Conservation (phyloP, 2,329 filamentous ascomycete genomes). For the Aciculosporium take region DNA sequence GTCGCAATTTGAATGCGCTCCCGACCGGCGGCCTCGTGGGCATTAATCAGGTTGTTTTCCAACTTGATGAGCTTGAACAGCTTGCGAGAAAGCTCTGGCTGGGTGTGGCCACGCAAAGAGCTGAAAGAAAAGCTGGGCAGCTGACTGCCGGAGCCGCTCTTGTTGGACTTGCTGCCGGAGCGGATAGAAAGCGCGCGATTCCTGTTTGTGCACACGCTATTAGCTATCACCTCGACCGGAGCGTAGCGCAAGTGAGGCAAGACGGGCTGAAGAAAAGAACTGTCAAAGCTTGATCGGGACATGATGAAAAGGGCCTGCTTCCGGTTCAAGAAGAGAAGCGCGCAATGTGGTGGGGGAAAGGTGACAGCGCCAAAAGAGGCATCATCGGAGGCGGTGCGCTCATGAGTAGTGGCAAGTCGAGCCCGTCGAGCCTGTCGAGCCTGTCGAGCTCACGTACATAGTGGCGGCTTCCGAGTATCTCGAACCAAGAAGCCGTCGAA, state of each 20-base stretch:
- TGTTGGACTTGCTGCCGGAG: slow-evolving; percentile 43
- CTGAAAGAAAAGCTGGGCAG: slow-evolving; percentile 68
- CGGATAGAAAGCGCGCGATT: slow-evolving; percentile 63
- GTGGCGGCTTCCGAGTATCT: slow-evolving; percentile 5
- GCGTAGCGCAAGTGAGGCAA: slow-evolving; percentile 9
- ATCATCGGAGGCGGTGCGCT: neutral
- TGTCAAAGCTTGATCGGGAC: slow-evolving; percentile 20
- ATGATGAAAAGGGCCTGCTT: slow-evolving; percentile 9
- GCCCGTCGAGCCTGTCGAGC: neutral
- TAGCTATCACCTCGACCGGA: slow-evolving; percentile 13
- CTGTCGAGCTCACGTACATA: slow-evolving; percentile 4
- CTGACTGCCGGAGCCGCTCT: slow-evolving; percentile 22
- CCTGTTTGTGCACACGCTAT: slow-evolving; percentile 29
- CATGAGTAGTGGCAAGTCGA: neutral
- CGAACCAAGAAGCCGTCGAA: neutral
- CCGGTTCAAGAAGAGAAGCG: neutral
- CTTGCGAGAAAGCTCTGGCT: slow-evolving; percentile 78
- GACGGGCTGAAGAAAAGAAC: slow-evolving; percentile 11
- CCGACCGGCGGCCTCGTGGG: slow-evolving; percentile 70
- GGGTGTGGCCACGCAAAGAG: slow-evolving; percentile 69
- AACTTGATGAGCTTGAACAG: slow-evolving; percentile 90
- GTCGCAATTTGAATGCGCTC: slow-evolving; percentile 75
- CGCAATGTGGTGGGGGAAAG: too few relatives aligned
- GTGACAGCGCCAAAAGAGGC: too few relatives aligned
- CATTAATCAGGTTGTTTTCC: slow-evolving; percentile 74